Evolutionary conservation across 2,329 filamentous ascomycete genomes (phyloP).

Genomic region (Exophiala sp.): DNA sequence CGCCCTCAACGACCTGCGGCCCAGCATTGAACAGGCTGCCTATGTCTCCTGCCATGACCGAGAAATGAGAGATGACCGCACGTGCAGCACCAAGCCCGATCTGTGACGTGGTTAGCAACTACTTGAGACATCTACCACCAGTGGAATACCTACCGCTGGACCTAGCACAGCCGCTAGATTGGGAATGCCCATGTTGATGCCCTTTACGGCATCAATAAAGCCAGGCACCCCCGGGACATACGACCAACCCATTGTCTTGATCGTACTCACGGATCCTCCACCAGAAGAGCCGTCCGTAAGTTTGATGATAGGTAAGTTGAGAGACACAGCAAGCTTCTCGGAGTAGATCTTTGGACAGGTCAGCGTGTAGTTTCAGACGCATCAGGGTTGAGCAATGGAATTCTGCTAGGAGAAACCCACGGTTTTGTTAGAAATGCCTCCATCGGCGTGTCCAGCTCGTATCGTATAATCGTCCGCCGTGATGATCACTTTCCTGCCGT

Average conservation of each 20-base stretch:
- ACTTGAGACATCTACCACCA: background rate
- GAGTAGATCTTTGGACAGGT: constrained; percentile 43
- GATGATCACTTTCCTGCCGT: constrained; percentile 47
- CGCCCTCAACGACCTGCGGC: constrained; percentile 59
- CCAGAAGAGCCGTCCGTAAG: constrained; percentile 63
- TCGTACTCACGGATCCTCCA: constrained; percentile 43
- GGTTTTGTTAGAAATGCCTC: constrained; percentile 56
- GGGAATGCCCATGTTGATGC: constrained; percentile 59
- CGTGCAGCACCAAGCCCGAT: constrained; percentile 59
- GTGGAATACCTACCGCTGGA: constrained; percentile 43
- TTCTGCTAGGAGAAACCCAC: background rate
- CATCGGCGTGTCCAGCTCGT: constrained; percentile 62
- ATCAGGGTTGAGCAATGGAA: background rate
- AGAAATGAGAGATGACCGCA: constrained; percentile 61
- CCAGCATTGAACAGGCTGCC: constrained; percentile 63
- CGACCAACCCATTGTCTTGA: constrained; percentile 47
- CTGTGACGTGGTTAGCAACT: background rate
- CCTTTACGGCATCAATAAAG: constrained; percentile 37
- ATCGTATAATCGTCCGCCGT: constrained; percentile 64
- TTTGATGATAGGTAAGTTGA: constrained; percentile 63
- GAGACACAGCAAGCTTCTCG: constrained; percentile 59
- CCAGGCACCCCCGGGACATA: constrained; percentile 58
- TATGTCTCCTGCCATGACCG: constrained; percentile 62
- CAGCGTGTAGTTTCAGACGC: background rate
- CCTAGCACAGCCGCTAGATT: constrained; percentile 63